Conservation (phyloP, 2,329 filamentous ascomycete species). For the Talaromyces islandicus region DNA sequence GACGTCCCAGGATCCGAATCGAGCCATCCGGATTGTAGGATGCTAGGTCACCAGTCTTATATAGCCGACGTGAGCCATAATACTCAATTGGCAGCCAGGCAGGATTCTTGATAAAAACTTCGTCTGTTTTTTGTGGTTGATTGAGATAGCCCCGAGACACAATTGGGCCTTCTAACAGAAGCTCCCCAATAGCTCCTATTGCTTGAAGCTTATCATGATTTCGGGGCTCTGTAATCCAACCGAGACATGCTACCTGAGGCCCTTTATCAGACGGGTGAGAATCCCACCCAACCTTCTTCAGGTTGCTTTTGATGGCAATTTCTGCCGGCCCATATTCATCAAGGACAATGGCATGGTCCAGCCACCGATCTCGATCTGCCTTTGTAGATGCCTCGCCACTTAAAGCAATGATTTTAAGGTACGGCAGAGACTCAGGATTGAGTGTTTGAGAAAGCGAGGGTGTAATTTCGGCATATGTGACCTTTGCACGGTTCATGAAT, state of each 20-base stretch:
- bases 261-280: background rate
- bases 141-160: constrained; percentile 24
- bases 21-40: constrained; percentile 23
- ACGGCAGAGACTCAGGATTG: background rate
- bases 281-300: background rate
- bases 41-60: constrained; percentile 31
- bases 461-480: background rate
- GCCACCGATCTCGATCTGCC: constrained; percentile 1
- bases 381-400: background rate
- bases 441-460: constrained; percentile 1
- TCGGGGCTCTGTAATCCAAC: background rate
- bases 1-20: constrained; percentile 23
- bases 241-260: background rate
- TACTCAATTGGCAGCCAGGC: background rate
- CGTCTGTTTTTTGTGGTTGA: constrained; percentile 17
- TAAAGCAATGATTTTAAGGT: background rate
- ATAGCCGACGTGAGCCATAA: constrained; percentile 13
- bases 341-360: constrained; percentile 10
- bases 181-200: constrained; percentile 35
- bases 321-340: constrained; percentile 13
- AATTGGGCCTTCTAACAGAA: constrained; percentile 34
- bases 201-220: constrained; percentile 15
- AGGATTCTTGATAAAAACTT: constrained; percentile 16
- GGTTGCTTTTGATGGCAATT: background rate
- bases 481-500: background rate